These are phyloP conservation scores for Cytospora chrysosperma DNA, from an alignment of 2,329 filamentous ascomycete species.

Conservation along the genomic window DNA sequence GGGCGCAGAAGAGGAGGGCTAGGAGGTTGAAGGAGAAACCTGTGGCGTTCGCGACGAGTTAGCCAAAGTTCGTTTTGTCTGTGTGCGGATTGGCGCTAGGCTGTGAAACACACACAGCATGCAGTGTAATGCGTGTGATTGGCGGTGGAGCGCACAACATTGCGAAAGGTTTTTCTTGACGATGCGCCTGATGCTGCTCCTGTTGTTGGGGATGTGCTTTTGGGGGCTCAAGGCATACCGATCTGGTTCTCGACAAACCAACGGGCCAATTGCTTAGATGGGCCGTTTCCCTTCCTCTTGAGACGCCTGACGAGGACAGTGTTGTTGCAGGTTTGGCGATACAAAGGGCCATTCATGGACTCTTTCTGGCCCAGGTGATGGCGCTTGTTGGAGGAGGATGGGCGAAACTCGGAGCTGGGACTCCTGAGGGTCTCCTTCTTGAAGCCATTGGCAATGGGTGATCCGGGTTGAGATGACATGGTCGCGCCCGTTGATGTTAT, in stretches of 20 bases:
- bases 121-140: conserved; percentile 7
- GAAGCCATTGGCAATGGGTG: conserved; percentile 10
- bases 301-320: conserved; percentile 55
- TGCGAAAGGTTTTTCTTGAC: conserved; percentile 1
- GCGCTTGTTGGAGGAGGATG: conserved; percentile 28
- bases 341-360: conserved; percentile 56
- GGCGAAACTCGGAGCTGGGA: conserved; percentile 17
- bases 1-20: conserved; percentile 76
- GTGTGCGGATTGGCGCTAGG: not conserved
- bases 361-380: conserved; percentile 35
- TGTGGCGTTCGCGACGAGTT: conserved; percentile 34
- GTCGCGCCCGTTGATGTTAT: conserved; percentile 2
- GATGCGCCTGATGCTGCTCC: not conserved
- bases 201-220: conserved; percentile 1
- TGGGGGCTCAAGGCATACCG: conserved; percentile 53
- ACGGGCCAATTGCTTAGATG: conserved; percentile 58
- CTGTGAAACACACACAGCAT: conserved; percentile 10
- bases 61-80: not conserved
- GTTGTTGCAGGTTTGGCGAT: conserved; percentile 55
- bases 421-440: conserved; percentile 9
- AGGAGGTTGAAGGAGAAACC: conserved; percentile 85
- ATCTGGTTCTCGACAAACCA: conserved; percentile 80
- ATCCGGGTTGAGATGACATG: conserved; percentile 19
- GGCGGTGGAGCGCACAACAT: conserved; percentile 1
- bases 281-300: conserved; percentile 62